Base-by-base conservation (phyloP, 1,284 basidiomycete species). In the Boletus sp. region DNA sequence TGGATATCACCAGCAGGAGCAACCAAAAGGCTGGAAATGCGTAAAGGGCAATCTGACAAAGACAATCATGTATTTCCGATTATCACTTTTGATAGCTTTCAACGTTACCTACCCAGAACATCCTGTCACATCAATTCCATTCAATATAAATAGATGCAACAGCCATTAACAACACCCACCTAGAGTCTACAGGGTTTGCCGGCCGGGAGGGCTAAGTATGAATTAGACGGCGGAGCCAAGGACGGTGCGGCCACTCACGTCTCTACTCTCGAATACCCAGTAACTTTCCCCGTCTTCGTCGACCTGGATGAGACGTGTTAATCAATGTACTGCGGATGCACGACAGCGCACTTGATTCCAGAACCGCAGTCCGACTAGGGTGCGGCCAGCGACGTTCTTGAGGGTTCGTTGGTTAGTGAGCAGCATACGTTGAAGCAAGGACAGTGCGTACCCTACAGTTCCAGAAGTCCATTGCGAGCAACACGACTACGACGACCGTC, bases 381-480 rank as follows among this genome's bases (percentile, higher is more conserved):
- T 91, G 52, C 94, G 75, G 2, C 94, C 94, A 1, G 93, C 82
- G 19, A 97, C 91, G 61, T 97, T 97, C 85, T 94, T 57, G 46
- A 43, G 42, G 38, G 36, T 36, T 35, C 5, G 44, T 26, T 14
- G 20, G 34, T 33, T 14, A 27, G 8, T 16, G 35, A 25, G 44
- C 6, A 50, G 50, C 13, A 10, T 14, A n/a, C 29, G 32, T 33
- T 9, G 20, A 8, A 48, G 14, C 22, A 16, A 41, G 30, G 19
- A 35, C 6, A 40, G 25, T 22, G 65, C 80, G 53, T 59, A 91
- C 91, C 62, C 91, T 72, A 57, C 91, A 93, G 62, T 94, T 96
- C 94, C 94, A 96, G 66, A 97, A 97, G 70, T 97, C 94, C 77
- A 94, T 87, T 1, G 93, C 88, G 27, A 97, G 78, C 19, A 97